Percentiles rank a stretch among this genome's conserved stretches.
These are phyloP conservation scores for Pleurostoma richardsiae DNA, from an alignment of 2,329 filamentous ascomycete genomes.

Conservation along the genomic window DNA sequence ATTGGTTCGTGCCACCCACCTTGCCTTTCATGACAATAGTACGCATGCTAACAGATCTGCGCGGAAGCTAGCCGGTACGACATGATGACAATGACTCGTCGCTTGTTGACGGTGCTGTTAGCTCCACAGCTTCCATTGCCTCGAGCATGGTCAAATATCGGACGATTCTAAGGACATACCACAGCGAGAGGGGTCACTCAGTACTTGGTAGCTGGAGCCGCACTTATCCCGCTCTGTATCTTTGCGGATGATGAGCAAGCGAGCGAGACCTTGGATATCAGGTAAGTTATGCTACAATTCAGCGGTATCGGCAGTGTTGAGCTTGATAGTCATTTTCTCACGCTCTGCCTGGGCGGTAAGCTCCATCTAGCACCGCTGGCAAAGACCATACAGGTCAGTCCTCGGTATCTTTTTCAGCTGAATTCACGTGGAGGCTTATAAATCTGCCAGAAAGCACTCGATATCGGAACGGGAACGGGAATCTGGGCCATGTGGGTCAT, in stretches of 20 bases:
- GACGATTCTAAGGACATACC: slow-evolving; percentile 9
- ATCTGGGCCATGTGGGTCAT: no score
- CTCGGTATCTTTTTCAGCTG: neutral
- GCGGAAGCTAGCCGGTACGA: no score
- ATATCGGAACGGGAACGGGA: slow-evolving; percentile 52
- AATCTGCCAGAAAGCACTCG: slow-evolving; percentile 32
- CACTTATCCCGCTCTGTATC: no score
- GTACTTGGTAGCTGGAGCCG: slow-evolving; percentile 8
- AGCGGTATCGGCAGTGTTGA: neutral
- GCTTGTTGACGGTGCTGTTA: slow-evolving; percentile 6
- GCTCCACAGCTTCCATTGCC: no score
- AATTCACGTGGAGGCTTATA: neutral
- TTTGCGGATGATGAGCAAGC: slow-evolving; percentile 22
- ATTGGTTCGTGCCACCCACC: no score
- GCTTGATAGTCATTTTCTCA: slow-evolving; percentile 16
- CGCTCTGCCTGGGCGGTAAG: slow-evolving; percentile 14
- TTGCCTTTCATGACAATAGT: no score
- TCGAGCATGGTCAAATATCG: slow-evolving; percentile 9
- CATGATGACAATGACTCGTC: slow-evolving; percentile 8
- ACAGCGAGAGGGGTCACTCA: slow-evolving; percentile 8
- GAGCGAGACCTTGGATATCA: slow-evolving; percentile 24
- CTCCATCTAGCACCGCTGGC: slow-evolving; percentile 17
- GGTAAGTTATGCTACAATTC: slow-evolving; percentile 8
- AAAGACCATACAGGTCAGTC: slow-evolving; percentile 8
- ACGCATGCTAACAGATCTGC: no score